Evolutionary conservation across 2,329 filamentous ascomycete species (phyloP).

Genomic region (Hirsutella thompsonii): DNA sequence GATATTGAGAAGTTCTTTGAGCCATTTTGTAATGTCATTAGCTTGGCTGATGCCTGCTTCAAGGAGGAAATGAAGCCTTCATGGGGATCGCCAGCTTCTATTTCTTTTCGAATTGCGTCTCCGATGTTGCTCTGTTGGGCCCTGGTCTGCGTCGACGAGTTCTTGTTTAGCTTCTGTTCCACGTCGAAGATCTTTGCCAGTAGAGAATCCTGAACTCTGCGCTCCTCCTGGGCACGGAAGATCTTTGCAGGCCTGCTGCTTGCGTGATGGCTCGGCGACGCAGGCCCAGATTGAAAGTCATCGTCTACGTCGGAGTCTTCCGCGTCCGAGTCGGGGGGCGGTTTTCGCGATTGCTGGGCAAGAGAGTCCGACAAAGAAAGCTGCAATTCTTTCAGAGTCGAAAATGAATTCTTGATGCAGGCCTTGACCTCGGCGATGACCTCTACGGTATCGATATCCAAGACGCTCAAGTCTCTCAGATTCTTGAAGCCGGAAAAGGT

Average conservation of each 20-base stretch:
- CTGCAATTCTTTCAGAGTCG: slow-evolving; percentile 39
- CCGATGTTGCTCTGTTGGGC: slow-evolving; percentile 6
- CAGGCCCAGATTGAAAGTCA: slow-evolving; percentile 35
- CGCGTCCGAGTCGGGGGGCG: slow-evolving; percentile 23
- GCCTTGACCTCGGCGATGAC: slow-evolving; percentile 40
- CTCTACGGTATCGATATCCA: slow-evolving; percentile 49
- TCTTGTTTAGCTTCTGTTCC: slow-evolving; percentile 26
- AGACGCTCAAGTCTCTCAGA: slow-evolving; percentile 37
- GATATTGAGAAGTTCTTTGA: slow-evolving; percentile 17
- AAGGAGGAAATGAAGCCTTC: slow-evolving; percentile 20
- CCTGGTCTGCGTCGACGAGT: slow-evolving; percentile 10
- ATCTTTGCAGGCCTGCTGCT: slow-evolving; percentile 28
- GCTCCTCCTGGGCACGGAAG: slow-evolving; percentile 37
- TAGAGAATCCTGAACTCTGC: slow-evolving; percentile 39
- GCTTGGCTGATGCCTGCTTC: slow-evolving; percentile 24
- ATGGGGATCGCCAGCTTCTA: slow-evolving; percentile 8
- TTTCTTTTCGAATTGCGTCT: slow-evolving; percentile 10
- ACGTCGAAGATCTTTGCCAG: slow-evolving; percentile 40
- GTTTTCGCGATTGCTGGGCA: slow-evolving; percentile 26
- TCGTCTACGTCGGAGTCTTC: slow-evolving; percentile 42
- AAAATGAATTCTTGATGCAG: slow-evolving; percentile 41
- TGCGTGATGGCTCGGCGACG: slow-evolving; percentile 20
- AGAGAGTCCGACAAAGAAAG: slow-evolving; percentile 45
- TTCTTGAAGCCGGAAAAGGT: slow-evolving; percentile 45
- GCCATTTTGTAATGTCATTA: slow-evolving; percentile 28